Conservation (phyloP, 2,329 filamentous ascomycete genomes). For the Alternaria brassicicola region DNA sequence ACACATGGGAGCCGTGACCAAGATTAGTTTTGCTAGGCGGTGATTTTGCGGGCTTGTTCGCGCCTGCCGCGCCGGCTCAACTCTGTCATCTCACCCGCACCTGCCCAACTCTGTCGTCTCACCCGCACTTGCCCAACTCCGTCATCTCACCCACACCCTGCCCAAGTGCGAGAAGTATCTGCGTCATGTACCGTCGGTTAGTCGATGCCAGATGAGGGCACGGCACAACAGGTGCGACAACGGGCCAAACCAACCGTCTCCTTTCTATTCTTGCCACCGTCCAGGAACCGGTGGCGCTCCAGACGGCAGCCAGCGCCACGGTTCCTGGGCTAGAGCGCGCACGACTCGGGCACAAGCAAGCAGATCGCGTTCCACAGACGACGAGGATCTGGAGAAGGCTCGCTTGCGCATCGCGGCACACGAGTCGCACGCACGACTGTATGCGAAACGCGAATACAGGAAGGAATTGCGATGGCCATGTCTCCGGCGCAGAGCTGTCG, state of each 20-base stretch:
- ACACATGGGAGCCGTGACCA: neutral
- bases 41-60: conserved; percentile 11
- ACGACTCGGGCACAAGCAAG: neutral
- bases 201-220: neutral
- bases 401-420: conserved; percentile 2
- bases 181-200: conserved; percentile 2
- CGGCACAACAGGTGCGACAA: neutral
- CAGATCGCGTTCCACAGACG: conserved; percentile 2
- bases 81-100: neutral
- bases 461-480: neutral
- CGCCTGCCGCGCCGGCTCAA: neutral
- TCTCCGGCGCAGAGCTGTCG: neutral
- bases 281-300: neutral
- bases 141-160: neutral
- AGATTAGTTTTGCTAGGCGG: conserved; percentile 1
- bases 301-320: neutral
- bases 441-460: neutral
- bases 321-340: conserved; percentile 5
- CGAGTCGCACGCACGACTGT: neutral
- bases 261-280: neutral
- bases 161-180: neutral
- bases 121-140: neutral
- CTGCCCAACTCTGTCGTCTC: neutral
- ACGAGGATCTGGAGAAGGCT: conserved; percentile 2
- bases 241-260: neutral